These are phyloP conservation scores for Glebionis coronaria DNA, from an alignment of 129 eudicot species.

Conservation along the genomic window DNA sequence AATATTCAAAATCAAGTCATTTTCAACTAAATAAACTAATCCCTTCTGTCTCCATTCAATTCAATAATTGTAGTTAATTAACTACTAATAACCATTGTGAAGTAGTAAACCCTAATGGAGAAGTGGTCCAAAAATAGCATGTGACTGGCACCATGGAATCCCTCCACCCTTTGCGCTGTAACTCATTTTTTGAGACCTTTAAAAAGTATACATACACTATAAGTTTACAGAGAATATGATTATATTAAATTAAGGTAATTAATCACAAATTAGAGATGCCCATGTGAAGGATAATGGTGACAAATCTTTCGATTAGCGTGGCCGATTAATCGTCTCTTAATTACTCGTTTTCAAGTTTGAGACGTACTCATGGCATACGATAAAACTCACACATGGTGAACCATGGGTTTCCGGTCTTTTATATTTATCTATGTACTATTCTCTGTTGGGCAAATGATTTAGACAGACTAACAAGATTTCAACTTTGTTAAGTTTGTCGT, in stretches of 20 bases:
- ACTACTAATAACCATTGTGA: conserved; percentile 1
- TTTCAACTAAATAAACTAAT: conserved; percentile 3
- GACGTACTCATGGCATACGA: conserved; percentile 9
- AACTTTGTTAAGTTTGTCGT: conserved; percentile 3
- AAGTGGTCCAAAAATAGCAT: conserved; percentile 32
- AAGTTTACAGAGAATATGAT: conserved; percentile 14
- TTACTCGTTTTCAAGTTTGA: conserved; percentile 16
- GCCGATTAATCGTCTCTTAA: conserved; percentile 16
- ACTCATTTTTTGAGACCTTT: conserved; percentile 31
- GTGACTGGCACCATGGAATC: conserved; percentile 38
- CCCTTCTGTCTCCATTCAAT: not conserved
- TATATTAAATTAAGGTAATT: conserved; percentile 20
- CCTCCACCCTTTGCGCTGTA: conserved; percentile 38
- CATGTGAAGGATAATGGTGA: conserved; percentile 39
- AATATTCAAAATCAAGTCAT: conserved; percentile 12
- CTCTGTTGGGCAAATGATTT: conserved; percentile 3
- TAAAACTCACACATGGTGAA: not conserved
- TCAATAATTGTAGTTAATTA: not conserved
- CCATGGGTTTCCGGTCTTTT: not conserved
- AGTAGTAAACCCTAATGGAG: conserved; percentile 24
- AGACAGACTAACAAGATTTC: not conserved
- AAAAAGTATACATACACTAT: not conserved
- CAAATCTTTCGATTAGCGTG: conserved; percentile 26
- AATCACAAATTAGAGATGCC: conserved; percentile 22
- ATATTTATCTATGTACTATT: not conserved